A percentile compares a stretch with the other conserved stretches of the same genome.
phyloP scores from a whole-genome alignment of 106 monocot genomes.

The Posidonia australis region DNA sequence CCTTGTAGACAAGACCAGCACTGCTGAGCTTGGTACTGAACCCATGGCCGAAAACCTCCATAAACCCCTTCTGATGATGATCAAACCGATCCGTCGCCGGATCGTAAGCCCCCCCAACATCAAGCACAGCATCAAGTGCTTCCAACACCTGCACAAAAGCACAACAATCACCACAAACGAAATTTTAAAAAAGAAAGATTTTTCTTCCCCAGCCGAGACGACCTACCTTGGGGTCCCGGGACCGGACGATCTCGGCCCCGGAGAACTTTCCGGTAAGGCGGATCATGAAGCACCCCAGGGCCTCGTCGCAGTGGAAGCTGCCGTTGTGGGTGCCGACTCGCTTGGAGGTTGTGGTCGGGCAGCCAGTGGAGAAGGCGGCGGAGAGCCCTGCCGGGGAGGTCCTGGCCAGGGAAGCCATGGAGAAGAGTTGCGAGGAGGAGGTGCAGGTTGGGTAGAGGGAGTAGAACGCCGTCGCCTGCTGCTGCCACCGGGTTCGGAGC shows the following conservation, averaged over 20 bases:
- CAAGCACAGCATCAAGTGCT: constrained; percentile 85
- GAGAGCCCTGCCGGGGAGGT: constrained; percentile 4
- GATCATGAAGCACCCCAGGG: constrained; percentile 87
- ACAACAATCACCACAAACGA: background rate
- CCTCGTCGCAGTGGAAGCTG: constrained; percentile 94
- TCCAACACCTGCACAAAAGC: constrained; percentile 57
- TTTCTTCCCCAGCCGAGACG: too few relatives aligned
- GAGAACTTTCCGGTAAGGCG: constrained; percentile 76
- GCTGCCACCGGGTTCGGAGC: constrained; percentile 4
- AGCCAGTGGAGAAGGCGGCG: constrained; percentile 19
- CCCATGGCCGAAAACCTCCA: constrained; percentile 78
- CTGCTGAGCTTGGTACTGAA: constrained; percentile 90
- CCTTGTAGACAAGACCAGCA: constrained; percentile 97
- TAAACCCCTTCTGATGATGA: constrained; percentile 95
- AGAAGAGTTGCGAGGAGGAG: background rate
- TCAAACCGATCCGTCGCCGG: constrained; percentile 66
- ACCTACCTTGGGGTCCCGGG: constrained; percentile 50
- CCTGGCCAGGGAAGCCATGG: background rate
- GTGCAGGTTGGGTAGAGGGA: background rate
- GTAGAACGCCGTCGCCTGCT: background rate
- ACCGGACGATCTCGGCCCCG: constrained; percentile 56
- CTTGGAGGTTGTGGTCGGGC: constrained; percentile 16
- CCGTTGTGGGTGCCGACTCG: constrained; percentile 83
- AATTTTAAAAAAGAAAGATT: background rate
- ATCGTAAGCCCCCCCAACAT: constrained; percentile 97